These are phyloP conservation scores for Eucalyptus pauciflora DNA, from an alignment of 345 rosid species.

Conservation along the genomic window DNA sequence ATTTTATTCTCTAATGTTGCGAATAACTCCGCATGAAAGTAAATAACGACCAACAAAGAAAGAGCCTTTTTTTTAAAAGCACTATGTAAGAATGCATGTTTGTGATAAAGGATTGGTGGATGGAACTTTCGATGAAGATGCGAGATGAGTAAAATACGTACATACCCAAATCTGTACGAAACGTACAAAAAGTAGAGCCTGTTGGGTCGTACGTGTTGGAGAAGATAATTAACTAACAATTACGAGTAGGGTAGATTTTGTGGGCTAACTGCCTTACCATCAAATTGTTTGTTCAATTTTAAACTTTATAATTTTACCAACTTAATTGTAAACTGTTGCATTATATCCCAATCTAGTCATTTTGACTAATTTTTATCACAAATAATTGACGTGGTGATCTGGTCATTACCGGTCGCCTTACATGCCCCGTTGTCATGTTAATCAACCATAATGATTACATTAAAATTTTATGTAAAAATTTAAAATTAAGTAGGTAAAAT, in stretches of 20 bases:
- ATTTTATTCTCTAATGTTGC: background rate
- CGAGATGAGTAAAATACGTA: background rate
- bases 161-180: background rate
- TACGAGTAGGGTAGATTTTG: background rate
- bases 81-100: too few relatives aligned
- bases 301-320: too few relatives aligned
- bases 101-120: background rate
- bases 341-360: background rate
- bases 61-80: background rate
- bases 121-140: background rate
- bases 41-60: background rate
- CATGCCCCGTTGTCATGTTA: accelerated
- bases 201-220: background rate
- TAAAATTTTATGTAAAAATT: background rate
- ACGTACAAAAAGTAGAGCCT: background rate
- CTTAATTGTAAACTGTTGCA: background rate
- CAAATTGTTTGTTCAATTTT: background rate
- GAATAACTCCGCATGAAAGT: background rate
- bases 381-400: background rate
- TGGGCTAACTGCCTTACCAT: background rate
- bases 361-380: accelerated
- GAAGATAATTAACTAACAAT: background rate
- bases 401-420: accelerated
- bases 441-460: accelerated
- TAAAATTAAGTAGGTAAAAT: too few relatives aligned